phyloP scores from a whole-genome alignment of 331 rosid genomes.

The Cydonia oblonga region DNA sequence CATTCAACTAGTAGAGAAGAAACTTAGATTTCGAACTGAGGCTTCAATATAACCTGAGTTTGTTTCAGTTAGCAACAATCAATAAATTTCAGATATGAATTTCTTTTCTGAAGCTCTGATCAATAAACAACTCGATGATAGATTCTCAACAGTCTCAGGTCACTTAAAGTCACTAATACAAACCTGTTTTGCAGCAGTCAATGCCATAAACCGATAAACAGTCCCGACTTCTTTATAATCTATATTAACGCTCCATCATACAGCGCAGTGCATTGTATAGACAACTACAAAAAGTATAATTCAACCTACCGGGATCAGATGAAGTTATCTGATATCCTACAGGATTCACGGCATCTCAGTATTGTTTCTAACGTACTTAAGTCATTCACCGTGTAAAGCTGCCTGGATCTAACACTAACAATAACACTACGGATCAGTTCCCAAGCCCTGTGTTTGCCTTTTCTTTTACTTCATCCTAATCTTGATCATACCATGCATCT shows the following conservation, averaged over 20 bases:
- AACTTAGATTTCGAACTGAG: neutral
- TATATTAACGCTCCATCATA: neutral
- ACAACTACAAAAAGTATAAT: neutral
- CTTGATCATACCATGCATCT: neutral
- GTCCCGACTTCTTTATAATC: neutral
- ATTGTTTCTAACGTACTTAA: no score
- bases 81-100: neutral
- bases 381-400: no score
- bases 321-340: neutral
- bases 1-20: slow-evolving; percentile 2
- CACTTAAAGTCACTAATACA: neutral
- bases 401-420: no score
- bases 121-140: neutral
- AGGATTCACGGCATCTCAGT: no score
- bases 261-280: neutral
- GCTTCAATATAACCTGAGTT: slow-evolving; percentile 14
- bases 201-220: neutral
- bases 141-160: neutral
- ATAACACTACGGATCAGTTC: no score
- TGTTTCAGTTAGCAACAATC: slow-evolving; percentile 10
- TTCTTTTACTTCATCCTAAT: neutral
- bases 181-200: neutral
- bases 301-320: neutral
- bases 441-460: no score
- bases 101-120: neutral